Percentiles rank a stretch among this genome's conserved stretches.
phyloP scores from a whole-genome alignment of 139 green algal species.

The Micromonas pusilla region DNA sequence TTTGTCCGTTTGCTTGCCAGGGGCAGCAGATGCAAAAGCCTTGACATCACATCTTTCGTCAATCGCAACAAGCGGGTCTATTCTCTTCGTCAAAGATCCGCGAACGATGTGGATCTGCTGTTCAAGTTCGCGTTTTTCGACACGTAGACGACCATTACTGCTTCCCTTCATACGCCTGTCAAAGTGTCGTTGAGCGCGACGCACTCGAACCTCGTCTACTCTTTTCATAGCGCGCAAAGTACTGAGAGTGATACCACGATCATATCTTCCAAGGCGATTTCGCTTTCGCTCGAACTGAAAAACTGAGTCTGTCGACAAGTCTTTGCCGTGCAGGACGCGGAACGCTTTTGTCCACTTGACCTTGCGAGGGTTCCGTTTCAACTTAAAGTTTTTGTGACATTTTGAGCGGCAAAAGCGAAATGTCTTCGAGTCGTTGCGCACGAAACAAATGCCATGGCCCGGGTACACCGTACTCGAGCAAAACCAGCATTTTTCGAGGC shows the following conservation, averaged over 20 bases:
- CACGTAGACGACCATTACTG: neutral
- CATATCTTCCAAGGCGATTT: conserved; percentile 93
- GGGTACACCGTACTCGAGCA: conserved; percentile 93
- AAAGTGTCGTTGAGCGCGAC: neutral
- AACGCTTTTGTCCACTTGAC: conserved; percentile 97
- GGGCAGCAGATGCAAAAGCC: neutral
- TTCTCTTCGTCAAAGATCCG: too few species aligned
- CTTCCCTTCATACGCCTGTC: neutral
- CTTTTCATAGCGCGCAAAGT: conserved; percentile 88
- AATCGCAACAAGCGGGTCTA: neutral
- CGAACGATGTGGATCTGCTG: neutral
- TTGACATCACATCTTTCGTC: neutral
- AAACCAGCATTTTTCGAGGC: conserved; percentile 99
- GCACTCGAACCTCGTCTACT: conserved; percentile 63
- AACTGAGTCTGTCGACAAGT: conserved; percentile 79
- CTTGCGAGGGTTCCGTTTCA: conserved; percentile 98
- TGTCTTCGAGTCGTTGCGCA: conserved; percentile 85
- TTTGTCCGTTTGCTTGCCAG: too few species aligned
- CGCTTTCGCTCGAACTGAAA: conserved; percentile 93
- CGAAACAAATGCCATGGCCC: conserved; percentile 92
- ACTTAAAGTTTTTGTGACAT: conserved; percentile 99
- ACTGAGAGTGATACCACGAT: conserved; percentile 81
- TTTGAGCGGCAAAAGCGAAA: conserved; percentile 97
- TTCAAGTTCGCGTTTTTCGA: conserved; percentile 3
- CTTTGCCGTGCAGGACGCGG: conserved; percentile 87